Base-by-base conservation (phyloP, 2,329 filamentous ascomycete species). In the Talaromyces sp. region DNA sequence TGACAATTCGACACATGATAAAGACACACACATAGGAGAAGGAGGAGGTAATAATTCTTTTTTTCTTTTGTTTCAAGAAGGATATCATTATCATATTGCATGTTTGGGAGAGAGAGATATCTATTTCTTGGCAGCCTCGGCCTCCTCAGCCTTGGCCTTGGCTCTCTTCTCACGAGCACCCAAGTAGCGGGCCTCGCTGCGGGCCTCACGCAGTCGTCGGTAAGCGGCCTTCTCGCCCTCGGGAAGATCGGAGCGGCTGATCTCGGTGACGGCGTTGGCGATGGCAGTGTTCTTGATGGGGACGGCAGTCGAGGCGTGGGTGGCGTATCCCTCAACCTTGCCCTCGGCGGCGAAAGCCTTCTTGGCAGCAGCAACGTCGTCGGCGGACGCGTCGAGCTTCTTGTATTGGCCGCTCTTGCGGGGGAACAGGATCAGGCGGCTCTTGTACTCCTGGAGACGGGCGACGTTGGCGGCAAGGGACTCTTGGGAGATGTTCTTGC, bases 391-490 rank as follows among this genome's bases (percentile, higher is more conserved):
- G 82, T 96, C 92, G 80, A 91, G 91, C 79, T 90, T 89, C 91
- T 96, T 97, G 83, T 89, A 87, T 83, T 95, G 88, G 83, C 93
- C 93, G 79, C 87, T 87, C 83, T 91, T 92, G 86, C 92, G 92
- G 78, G 95, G 95, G 87, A 99, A 97, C 79, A 99, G 87, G 80
- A 99, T 96, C 77, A 99, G 85, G 77, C 92, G 92, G 78, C 89
- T 87, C 85, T 90, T 91, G 92, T 96, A 99, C 79, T 92, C 92
- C 88, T 97, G 93, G 78, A 99, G 92, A 78, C 95, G 95, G 81
- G 90, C 90, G 74, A 99, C 93, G 84, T 99, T 99, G 85, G 86
- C 85, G 80, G 91, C 86, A 74, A 98, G 89, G 70, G 90, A 90
- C 87, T 98, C 95, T 85, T 96, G 91, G 77, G 89, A 95, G 77